A percentile compares a stretch with the other conserved stretches of the same genome.
Conservation (phyloP, 2,329 filamentous ascomycete genomes). For the Diaporthe humulicola region DNA sequence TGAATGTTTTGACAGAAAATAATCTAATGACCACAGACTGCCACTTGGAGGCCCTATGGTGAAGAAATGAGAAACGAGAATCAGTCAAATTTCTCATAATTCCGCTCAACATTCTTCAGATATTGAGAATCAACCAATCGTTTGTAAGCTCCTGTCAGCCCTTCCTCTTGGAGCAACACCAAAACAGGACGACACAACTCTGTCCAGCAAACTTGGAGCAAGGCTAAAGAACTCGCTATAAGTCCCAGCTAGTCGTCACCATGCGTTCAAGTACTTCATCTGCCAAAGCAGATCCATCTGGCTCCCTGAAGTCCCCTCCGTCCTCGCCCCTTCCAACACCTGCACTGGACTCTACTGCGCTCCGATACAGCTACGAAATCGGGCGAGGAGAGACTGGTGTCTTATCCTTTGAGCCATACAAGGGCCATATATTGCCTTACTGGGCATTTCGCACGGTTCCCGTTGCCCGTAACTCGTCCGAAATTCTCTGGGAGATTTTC, state of each 20-base stretch:
- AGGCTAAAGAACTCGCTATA: too few species aligned
- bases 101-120: not conserved
- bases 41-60: not conserved
- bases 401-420: constrained; percentile 74
- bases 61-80: not conserved
- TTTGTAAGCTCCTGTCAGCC: not conserved
- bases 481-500: constrained; percentile 64
- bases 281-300: too few species aligned
- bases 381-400: constrained; percentile 72
- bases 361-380: constrained; percentile 61
- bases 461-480: constrained; percentile 64
- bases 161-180: not conserved
- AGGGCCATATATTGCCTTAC: constrained; percentile 68
- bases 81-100: too few species aligned
- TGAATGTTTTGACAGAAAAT: too few species aligned
- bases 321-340: constrained; percentile 29
- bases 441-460: constrained; percentile 70
- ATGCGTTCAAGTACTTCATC: not conserved
- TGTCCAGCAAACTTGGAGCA: not conserved
- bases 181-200: too few species aligned
- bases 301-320: constrained; percentile 30
- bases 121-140: too few species aligned
- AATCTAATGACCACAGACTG: not conserved
- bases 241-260: too few species aligned
- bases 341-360: constrained; percentile 22